Evolutionary conservation across 2,329 filamentous ascomycete genomes (phyloP), one percentile per base, ranked within the genome.

Genomic region (Gaeumannomyces tritici): DNA sequence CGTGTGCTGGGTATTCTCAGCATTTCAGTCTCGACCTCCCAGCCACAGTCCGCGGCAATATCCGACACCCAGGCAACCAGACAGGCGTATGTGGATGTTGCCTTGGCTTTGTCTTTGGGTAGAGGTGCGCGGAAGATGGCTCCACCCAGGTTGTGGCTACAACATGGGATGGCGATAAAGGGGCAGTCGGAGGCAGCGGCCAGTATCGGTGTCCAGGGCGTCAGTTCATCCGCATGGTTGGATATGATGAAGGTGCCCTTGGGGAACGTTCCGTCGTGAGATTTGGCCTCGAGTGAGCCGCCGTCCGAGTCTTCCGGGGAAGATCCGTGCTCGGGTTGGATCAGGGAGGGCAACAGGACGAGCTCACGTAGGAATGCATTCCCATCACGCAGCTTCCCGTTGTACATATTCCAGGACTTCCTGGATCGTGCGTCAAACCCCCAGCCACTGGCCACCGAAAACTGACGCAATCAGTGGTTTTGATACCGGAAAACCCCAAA

Each of bases 141-240:
- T 1, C 95, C 95, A 0, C 87, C 85, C 2, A 99, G 84, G 63
- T 89, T 83, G 76, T 98, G 92, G 66, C 91, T 96, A 77, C 95
- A 99, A 77, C 95, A 99, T 1, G 95, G 95, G 57, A 99, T 96
- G 68, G 90, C 89, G 65, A 99, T 85, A 73, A 97, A 99, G 0
- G 92, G 89, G 13, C 89, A 89, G 2, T 83, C 76, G 0, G 89
- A 92, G 1, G 91, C 77, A 8, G 85, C 84, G 1, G 91, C 93
- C 55, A 99, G 83, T 24, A 98, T 82, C 0, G 95, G 95, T 0
- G 95, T 98, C 95, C 95, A 99, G 0, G 91, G 86, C 0, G 95
- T 99, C 18, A 99, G 82, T 75, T 99, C 93, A 72, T 99, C 95
- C 13, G 93, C 93, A 73, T 99, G 95, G 71, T 99, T 99, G 59